These are phyloP conservation scores for Fusarium sp. DNA, from an alignment of 2,329 filamentous ascomycete genomes.

Conservation along the genomic window DNA sequence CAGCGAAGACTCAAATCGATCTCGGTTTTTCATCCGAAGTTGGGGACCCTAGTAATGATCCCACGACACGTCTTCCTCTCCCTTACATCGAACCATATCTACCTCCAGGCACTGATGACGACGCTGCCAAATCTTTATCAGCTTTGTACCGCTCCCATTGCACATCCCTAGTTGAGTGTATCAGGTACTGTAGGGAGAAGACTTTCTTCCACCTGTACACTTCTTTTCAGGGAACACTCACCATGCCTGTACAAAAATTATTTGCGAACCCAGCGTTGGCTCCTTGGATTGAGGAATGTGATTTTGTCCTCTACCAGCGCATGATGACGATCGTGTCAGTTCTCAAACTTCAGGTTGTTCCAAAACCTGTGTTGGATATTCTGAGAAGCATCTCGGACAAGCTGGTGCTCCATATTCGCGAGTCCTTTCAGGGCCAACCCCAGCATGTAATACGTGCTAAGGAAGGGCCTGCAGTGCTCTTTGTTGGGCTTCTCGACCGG, in stretches of 20 bases:
- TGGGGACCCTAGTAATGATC: slow-evolving; percentile 61
- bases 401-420: slow-evolving; percentile 83
- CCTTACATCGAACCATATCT: slow-evolving; percentile 88
- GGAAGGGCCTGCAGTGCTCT: slow-evolving; percentile 87
- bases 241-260: slow-evolving; percentile 94
- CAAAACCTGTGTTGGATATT: slow-evolving; percentile 87
- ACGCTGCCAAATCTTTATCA: slow-evolving; percentile 86
- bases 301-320: slow-evolving; percentile 95
- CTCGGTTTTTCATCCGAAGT: slow-evolving; percentile 72
- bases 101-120: slow-evolving; percentile 83
- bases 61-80: slow-evolving; percentile 80
- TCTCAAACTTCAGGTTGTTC: slow-evolving; percentile 92
- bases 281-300: slow-evolving; percentile 94
- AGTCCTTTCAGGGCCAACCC: slow-evolving; percentile 88
- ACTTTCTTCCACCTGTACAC: slow-evolving; percentile 96
- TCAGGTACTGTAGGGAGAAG: slow-evolving; percentile 96
- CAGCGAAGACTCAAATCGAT: slow-evolving; percentile 69
- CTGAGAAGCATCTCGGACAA: slow-evolving; percentile 87
- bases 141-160: slow-evolving; percentile 95
- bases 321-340: slow-evolving; percentile 93
- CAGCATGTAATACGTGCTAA: slow-evolving; percentile 88
- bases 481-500: slow-evolving; percentile 86
- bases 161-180: slow-evolving; percentile 93
- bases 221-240: slow-evolving; percentile 95
- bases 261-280: slow-evolving; percentile 85